Evolutionary conservation across 441 rosid species (phyloP).

Genomic region (Adansonia rubrostipa): DNA sequence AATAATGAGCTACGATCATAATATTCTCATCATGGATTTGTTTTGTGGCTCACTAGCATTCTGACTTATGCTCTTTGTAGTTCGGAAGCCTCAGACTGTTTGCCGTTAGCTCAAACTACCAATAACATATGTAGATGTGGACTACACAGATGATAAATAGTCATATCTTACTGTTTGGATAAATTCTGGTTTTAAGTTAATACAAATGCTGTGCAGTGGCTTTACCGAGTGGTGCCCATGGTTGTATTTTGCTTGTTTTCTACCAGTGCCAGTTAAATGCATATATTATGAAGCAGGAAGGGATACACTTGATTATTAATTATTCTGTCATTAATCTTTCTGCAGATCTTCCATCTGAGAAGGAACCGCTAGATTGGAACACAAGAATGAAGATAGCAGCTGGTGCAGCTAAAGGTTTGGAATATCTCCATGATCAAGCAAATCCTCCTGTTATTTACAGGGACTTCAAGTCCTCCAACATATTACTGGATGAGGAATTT

Average conservation of each 20-base stretch:
- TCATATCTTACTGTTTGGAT: background rate
- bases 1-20: background rate
- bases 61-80: background rate
- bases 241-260: background rate
- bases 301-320: background rate
- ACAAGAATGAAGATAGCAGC: constrained; percentile 97
- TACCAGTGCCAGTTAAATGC: background rate
- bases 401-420: constrained; percentile 97
- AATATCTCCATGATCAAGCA: constrained; percentile 89
- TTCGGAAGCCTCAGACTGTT: background rate
- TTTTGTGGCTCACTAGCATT: background rate
- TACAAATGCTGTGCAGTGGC: background rate
- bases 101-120: background rate
- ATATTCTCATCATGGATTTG: background rate
- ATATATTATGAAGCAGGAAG: background rate
- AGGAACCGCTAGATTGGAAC: constrained; percentile 92
- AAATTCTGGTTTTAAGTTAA: background rate
- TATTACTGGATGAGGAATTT: constrained; percentile 84
- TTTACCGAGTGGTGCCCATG: background rate
- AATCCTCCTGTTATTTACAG: constrained; percentile 95
- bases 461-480: constrained; percentile 95
- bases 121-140: background rate
- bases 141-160: background rate
- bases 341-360: constrained; percentile 83
- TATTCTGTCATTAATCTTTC: constrained; percentile 18